Base-by-base conservation (phyloP, 2,329 filamentous ascomycete genomes). In the Keithomyces neogunnii region DNA sequence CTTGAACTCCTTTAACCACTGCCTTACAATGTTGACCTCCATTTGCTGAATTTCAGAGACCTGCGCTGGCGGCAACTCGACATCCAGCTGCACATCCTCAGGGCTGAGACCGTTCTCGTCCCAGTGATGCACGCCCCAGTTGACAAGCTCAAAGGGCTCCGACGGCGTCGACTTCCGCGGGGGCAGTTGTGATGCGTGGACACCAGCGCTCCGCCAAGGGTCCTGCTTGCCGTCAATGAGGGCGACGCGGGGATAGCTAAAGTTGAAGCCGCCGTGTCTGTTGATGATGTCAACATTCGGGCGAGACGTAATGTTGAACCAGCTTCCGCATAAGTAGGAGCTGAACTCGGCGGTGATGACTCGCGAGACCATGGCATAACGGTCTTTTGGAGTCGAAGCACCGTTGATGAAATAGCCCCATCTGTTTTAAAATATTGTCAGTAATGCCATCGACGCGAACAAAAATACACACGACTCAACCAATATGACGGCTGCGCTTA, bases 351-450 rank as follows among this genome's bases (percentile, higher is more conserved):
- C 60, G 55, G 84, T 78, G 36, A 89, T 73, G 3, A 82, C 74
- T 11, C 89, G 84, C 1, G 88, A 92, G 47, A 93, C 73, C 5
- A 95, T 66, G 0, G 89, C 84, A 1, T 85, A 75, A 50, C 82
- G 76, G 52, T 79, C 70, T 1, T 70, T 59, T 0, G 88, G 88
- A 0, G 84, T 82, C 30, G 83, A 80, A 4, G 81, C 84, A 46
- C 89, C 88, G 0, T 86, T 89, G 57, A 85, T 79, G 47, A 91
- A 80, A 67, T 81, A 93, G 8, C 88, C 89, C 88, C 87, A 93
- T 75, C 81, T 78, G 11, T 10, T 47, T 19, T 6, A 32, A 19
- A 3, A n/a, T 19, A 53, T 63, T 10, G 62, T 43, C 9, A 57
- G 45, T 19, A 19, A 19, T 19, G 19, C 19, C 19, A 19, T 19